phyloP scores from a whole-genome alignment of 2,329 filamentous ascomycete species.

The Penicillium sp. region DNA sequence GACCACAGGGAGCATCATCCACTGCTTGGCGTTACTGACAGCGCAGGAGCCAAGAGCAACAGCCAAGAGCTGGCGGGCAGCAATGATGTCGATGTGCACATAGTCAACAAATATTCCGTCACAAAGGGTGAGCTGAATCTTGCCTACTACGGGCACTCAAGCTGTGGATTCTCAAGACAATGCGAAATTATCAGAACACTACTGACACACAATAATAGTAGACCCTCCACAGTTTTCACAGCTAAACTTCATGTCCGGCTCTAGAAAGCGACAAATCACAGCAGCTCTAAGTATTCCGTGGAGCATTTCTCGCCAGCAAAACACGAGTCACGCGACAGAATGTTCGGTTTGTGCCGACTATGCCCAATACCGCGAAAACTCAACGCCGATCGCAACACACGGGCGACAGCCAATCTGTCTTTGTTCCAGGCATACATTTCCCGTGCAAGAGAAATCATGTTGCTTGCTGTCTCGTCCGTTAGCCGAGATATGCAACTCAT shows the following conservation, averaged over 20 bases:
- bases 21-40: slow-evolving; percentile 15
- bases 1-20: slow-evolving; percentile 6
- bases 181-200: background rate
- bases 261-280: slow-evolving; percentile 5
- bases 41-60: slow-evolving; percentile 12
- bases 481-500: background rate
- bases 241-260: background rate
- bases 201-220: background rate
- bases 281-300: background rate
- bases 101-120: background rate
- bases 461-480: background rate
- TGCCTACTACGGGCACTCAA: background rate
- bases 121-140: background rate
- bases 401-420: background rate
- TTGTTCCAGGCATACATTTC: background rate
- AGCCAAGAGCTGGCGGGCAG: background rate
- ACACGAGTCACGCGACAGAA: slow-evolving; percentile 6
- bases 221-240: background rate
- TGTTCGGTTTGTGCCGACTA: slow-evolving; percentile 6
- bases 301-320: background rate
- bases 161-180: background rate
- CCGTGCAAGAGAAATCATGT: background rate
- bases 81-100: slow-evolving; percentile 1
- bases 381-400: slow-evolving; percentile 10
- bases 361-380: background rate